Evolutionary conservation across 2,329 filamentous ascomycete species (phyloP), one percentile per base, ranked within the genome.

Genomic region (Colletotrichum liaoningense): DNA sequence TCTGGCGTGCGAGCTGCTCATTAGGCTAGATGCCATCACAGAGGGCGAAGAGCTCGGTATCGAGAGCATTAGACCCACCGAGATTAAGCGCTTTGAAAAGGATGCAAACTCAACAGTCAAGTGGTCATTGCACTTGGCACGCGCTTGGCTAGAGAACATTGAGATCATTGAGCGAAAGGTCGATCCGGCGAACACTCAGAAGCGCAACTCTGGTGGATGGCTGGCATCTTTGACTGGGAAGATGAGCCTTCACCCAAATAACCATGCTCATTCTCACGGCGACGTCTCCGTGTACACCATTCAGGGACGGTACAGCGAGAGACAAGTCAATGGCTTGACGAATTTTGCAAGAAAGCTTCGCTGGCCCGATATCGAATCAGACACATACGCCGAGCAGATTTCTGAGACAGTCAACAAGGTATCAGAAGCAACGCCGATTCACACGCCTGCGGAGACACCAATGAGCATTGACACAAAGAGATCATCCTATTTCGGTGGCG

Each of bases 131-230:
- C 84, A 92, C 54, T 84, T 93, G 38, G 91, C 91, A 19, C 86
- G 90, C 30, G 86, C 87, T 56, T 93, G 91, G 91, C 85, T 93
- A n/a, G 89, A 93, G 74, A 93, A 93, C 73, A 91, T 93, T 35
- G 86, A 87, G 9, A 84, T 93, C 28, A 85, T 87, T 64, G 88
- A 76, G 52, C 69, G 63, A n/a, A 74, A 76, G 56, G 54, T 76
- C 14, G 69, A 76, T 67, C 38, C 78, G 75, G 24, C 74, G 73
- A 33, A 76, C 72, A 68, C 79, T 8, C 70, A 72, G 42, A 69
- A 69, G 28, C 76, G 78, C 64, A 82, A 77, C 69, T 79, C 79
- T 77, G 78, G 79, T 60, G 80, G 87, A 55, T 92, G 90, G 90
- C 81, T 92, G 38, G 88, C 89, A 1, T 86, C 87, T 0, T 79